Percentiles rank a stretch among this genome's conserved stretches.
Conservation (phyloP, 176 grass and related monocot genomes). For the maize (Zea mays) region DNA sequence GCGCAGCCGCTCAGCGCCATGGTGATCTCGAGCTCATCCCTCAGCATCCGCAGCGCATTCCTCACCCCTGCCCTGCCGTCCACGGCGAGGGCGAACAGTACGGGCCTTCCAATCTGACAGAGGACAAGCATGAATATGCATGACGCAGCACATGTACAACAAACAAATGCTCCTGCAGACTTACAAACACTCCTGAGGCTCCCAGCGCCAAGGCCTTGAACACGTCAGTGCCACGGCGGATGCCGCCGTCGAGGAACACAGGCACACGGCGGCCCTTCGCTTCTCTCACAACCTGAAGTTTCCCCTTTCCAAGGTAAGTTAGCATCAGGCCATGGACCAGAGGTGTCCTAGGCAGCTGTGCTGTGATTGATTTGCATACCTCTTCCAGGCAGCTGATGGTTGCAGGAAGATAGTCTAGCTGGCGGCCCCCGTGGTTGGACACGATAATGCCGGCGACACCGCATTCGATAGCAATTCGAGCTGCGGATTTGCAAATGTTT, state of each 20-base stretch:
- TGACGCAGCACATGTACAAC: background rate
- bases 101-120: constrained; percentile 72
- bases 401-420: constrained; percentile 77
- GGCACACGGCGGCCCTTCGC: constrained; percentile 57
- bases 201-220: constrained; percentile 86
- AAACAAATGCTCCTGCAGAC: background rate
- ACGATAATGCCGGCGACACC: constrained; percentile 71
- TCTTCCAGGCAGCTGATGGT: constrained; percentile 96
- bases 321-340: background rate
- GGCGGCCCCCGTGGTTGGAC: constrained; percentile 86
- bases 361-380: constrained; percentile 38
- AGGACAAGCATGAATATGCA: background rate
- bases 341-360: background rate
- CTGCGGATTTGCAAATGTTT: constrained; percentile 40
- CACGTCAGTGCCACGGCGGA: constrained; percentile 84
- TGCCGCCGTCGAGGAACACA: constrained; percentile 78
- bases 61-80: constrained; percentile 76
- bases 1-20: constrained; percentile 79
- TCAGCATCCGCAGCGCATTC: constrained; percentile 66
- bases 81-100: constrained; percentile 70
- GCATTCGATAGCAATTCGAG: constrained; percentile 54
- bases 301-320: background rate
- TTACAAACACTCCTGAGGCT: constrained; percentile 86
- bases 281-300: constrained; percentile 68
- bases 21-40: constrained; percentile 76